These are phyloP conservation scores for Thraustochytrium striatum DNA, from an alignment of 352 stramenopile genomes.

Conservation along the genomic window DNA sequence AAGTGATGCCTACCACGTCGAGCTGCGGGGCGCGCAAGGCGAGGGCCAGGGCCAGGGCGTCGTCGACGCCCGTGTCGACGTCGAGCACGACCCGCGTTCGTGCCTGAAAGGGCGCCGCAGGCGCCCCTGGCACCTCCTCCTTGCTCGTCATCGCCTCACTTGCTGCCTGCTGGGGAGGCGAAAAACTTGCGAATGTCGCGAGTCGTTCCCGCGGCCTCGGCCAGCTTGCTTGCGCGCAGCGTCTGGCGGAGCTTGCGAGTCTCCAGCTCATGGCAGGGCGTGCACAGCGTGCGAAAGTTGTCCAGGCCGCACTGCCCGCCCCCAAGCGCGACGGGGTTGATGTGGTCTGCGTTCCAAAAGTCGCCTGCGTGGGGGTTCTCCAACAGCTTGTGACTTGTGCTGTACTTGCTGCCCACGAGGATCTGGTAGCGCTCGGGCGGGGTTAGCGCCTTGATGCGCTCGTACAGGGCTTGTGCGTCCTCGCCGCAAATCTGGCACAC, in stretches of 20 bases:
- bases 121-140: too few relatives aligned
- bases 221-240: not conserved
- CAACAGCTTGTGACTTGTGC: conserved; percentile 55
- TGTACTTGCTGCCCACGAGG: conserved; percentile 61
- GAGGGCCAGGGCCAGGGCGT: conserved; percentile 20
- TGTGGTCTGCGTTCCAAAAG: conserved; percentile 71
- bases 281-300: conserved; percentile 66
- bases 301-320: conserved; percentile 59
- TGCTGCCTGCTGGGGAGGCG: not conserved
- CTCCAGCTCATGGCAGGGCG: conserved; percentile 60
- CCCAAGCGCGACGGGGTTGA: conserved; percentile 61
- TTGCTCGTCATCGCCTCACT: too few relatives aligned
- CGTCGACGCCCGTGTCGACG: conserved; percentile 34
- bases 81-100: conserved; percentile 37
- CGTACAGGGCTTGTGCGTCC: conserved; percentile 60
- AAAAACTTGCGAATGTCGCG: conserved; percentile 27
- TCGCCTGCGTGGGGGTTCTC: conserved; percentile 57
- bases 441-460: conserved; percentile 56
- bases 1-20: conserved; percentile 7
- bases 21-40: not conserved
- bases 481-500: conserved; percentile 55
- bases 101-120: too few relatives aligned
- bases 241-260: conserved; percentile 53
- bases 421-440: conserved; percentile 61
- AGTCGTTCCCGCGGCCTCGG: not conserved